Evolutionary conservation across 2,329 filamentous ascomycete genomes (phyloP).

Genomic region (Ceratocystis variospora): DNA sequence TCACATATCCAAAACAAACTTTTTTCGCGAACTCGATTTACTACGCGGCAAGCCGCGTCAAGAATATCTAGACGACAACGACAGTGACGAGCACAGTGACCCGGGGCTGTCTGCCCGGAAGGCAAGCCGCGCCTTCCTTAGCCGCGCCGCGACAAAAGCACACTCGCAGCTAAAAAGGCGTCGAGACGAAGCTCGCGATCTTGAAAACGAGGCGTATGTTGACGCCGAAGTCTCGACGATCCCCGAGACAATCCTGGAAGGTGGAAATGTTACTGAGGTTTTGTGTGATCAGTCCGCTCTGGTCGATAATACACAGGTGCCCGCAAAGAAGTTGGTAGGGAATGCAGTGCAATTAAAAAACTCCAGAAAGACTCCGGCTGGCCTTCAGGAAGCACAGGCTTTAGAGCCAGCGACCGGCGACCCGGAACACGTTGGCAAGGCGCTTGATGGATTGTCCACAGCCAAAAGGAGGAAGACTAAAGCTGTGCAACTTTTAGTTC

Average conservation of each 20-base stretch:
- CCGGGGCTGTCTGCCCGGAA: neutral
- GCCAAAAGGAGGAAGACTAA: neutral
- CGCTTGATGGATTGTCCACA: neutral
- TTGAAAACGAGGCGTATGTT: neutral
- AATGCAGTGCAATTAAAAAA: neutral
- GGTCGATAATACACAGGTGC: neutral
- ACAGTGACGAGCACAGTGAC: conserved; percentile 9
- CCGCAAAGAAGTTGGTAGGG: neutral
- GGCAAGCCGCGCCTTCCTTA: conserved; percentile 4
- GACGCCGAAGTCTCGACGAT: neutral
- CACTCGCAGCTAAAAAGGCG: neutral
- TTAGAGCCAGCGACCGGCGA: too few species aligned
- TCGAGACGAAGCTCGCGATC: neutral
- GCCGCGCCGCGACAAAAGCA: neutral
- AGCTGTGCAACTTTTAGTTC: neutral
- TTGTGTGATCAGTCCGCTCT: too few species aligned
- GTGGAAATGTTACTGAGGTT: neutral
- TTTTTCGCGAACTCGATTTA: conserved; percentile 6
- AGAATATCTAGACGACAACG: neutral
- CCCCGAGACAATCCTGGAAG: neutral
- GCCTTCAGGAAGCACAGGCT: too few species aligned
- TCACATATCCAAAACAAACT: conserved; percentile 1
- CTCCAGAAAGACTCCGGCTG: too few species aligned
- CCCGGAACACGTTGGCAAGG: too few species aligned
- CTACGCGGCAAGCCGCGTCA: neutral